Percentiles rank a stretch among this genome's conserved stretches.
phyloP scores from a whole-genome alignment of 2,329 filamentous ascomycete genomes.

The Mariannaea elegans region DNA sequence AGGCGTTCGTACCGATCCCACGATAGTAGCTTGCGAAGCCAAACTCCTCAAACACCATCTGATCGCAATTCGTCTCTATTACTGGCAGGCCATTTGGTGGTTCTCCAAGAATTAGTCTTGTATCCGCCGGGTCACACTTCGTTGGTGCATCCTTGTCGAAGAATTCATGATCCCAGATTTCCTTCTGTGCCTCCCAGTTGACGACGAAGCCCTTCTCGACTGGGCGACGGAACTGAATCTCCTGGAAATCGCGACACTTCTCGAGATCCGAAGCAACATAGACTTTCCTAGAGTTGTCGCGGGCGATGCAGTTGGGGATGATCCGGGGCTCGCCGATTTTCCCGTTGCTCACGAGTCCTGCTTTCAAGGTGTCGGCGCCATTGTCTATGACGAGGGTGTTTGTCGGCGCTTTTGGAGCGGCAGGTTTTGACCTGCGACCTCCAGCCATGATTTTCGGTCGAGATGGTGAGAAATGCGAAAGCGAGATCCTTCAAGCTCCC shows the following conservation, averaged over 20 bases:
- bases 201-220: conserved; percentile 96
- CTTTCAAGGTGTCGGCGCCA: conserved; percentile 90
- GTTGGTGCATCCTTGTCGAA: conserved; percentile 74
- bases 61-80: conserved; percentile 89
- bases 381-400: conserved; percentile 91
- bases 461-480: neutral
- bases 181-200: conserved; percentile 95
- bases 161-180: conserved; percentile 93
- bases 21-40: conserved; percentile 89
- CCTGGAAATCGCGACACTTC: conserved; percentile 86
- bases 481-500: conserved; percentile 9
- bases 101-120: conserved; percentile 86
- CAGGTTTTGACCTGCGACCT: conserved; percentile 61
- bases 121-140: conserved; percentile 79
- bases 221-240: conserved; percentile 85
- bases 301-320: conserved; percentile 89
- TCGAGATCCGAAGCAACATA: conserved; percentile 84
- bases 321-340: conserved; percentile 67
- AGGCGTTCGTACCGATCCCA: conserved; percentile 64
- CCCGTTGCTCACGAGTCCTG: conserved; percentile 72
- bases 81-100: conserved; percentile 83
- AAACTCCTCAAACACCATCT: conserved; percentile 98
- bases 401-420: conserved; percentile 61
- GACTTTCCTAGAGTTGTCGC: conserved; percentile 79
- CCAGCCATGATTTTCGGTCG: conserved; percentile 50